Base-by-base conservation (phyloP, 2,329 filamentous ascomycete species). In the Alternaria conjuncta region DNA sequence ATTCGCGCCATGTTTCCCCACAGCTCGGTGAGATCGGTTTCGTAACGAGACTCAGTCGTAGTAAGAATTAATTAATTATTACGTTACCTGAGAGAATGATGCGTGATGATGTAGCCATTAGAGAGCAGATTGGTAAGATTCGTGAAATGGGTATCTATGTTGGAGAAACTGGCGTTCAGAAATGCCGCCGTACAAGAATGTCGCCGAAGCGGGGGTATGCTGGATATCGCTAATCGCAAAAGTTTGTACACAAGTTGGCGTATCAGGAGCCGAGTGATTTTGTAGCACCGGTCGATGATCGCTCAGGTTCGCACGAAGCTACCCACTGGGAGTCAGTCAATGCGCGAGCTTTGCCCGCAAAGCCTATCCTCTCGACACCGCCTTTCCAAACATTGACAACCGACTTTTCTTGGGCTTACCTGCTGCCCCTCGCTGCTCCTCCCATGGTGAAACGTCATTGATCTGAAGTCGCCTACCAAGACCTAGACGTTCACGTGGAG, bases 401-500 rank as follows among this genome's bases (percentile, higher is more conserved):
- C 72, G 74, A 56, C 68, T 65, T 62, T 73, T 77, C 65, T 73
- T 78, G 25, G 66, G 65, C 72, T 75, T 77, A 70, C 70, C 73
- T 71, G 59, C 49, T 43, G 59, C 46, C 23, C 62, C 61, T 46
- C 55, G 50, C 54, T 63, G 59, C 25, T 60, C 63, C 47, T 73
- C 78, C 77, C 78, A 80, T 6, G 78, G 78, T 61, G 75, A 55
- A 15, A 66, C 65, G 47, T 76, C 77, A 26, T 69, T 73, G 68
- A 75, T 78, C 21, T 72, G 75, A 57, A 80, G 68, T 15, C 72
- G 71, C 23, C 77, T 72, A 28, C 79, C 78, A 2, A 81, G 69
- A 25, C 78, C 78, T 8, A 80, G 74, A 12, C 78, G 76, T 64
- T 81, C 79, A 23, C 73, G 74, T 23, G 78, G 70, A 57, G 74